A percentile compares a stretch with the other conserved stretches of the same genome.
phyloP scores from a whole-genome alignment of 768 basidiomycete species.

The Naganishia friedmannii region DNA sequence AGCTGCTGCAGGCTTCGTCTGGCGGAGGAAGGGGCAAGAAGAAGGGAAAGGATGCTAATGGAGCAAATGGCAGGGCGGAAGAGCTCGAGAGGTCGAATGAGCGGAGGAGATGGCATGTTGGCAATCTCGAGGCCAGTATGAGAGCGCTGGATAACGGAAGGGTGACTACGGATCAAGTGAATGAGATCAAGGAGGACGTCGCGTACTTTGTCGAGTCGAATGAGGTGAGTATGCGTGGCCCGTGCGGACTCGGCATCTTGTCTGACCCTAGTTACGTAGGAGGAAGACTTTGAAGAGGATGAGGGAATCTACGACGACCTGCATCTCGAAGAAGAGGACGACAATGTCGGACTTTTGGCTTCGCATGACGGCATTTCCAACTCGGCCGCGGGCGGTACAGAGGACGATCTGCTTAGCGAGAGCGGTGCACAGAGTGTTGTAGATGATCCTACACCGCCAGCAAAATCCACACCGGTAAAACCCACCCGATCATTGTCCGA shows the following conservation, averaged over 20 bases:
- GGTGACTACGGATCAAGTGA: slow-evolving; percentile 73
- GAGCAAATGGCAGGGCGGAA: slow-evolving; percentile 64
- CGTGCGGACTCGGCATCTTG: background rate
- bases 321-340: slow-evolving; percentile 93
- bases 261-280: slow-evolving; percentile 57
- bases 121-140: slow-evolving; percentile 84
- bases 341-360: slow-evolving; percentile 56
- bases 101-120: slow-evolving; percentile 90
- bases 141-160: slow-evolving; percentile 92
- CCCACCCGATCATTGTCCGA: slow-evolving; percentile 11
- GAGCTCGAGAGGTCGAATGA: slow-evolving; percentile 87
- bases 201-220: slow-evolving; percentile 94
- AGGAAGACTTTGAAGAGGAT: slow-evolving; percentile 95
- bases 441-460: slow-evolving; percentile 12
- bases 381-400: slow-evolving; percentile 8
- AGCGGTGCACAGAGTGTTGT: slow-evolving; percentile 24
- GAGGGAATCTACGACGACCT: slow-evolving; percentile 97
- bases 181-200: slow-evolving; percentile 85
- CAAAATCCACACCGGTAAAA: slow-evolving; percentile 15
- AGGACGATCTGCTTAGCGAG: slow-evolving; percentile 17
- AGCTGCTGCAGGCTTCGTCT: slow-evolving; percentile 66
- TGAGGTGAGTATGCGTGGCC: slow-evolving; percentile 63
- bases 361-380: slow-evolving; percentile 8
- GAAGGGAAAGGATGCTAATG: slow-evolving; percentile 64
- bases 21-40: slow-evolving; percentile 58